phyloP scores from a whole-genome alignment of 139 green algal species.

The Chlorella sp. region DNA sequence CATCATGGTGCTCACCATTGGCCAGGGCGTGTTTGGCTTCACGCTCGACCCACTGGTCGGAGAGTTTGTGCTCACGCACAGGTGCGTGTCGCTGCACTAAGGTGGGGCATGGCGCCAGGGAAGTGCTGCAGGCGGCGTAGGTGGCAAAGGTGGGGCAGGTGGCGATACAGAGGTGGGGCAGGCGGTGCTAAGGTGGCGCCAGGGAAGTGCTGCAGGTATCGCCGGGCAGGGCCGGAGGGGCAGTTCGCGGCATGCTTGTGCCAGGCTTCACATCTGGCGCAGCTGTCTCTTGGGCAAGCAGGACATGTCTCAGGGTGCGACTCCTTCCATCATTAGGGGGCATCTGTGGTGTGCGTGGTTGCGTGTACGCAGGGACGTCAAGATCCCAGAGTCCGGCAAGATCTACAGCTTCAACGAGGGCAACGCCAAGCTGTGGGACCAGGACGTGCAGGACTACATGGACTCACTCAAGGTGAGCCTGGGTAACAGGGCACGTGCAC shows the following conservation, averaged over 20 bases:
- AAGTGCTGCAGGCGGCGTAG: not conserved
- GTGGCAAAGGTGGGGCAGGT: too few species aligned
- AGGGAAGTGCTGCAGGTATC: too few species aligned
- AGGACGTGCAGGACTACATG: slow-evolving; percentile 72
- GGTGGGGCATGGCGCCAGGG: not conserved
- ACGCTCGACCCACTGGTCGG: slow-evolving; percentile 82
- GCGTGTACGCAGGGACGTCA: slow-evolving; percentile 41
- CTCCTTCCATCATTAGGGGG: too few species aligned
- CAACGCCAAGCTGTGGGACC: slow-evolving; percentile 88
- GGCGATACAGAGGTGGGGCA: too few species aligned
- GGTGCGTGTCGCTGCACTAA: not conserved
- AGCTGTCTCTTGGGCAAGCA: not conserved
- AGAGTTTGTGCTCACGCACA: slow-evolving; percentile 88
- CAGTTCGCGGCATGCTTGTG: too few species aligned
- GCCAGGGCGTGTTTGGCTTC: slow-evolving; percentile 92
- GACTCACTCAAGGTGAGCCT: slow-evolving; percentile 30
- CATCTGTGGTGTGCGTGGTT: too few species aligned
- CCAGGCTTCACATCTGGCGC: too few species aligned
- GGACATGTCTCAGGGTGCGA: too few species aligned
- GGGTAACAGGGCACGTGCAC: too few species aligned
- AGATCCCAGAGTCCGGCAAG: slow-evolving; percentile 79
- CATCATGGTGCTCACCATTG: slow-evolving; percentile 87
- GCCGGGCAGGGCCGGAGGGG: too few species aligned
- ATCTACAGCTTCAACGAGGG: slow-evolving; percentile 99
- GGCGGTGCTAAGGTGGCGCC: too few species aligned